Evolutionary conservation across 129 eudicot species (phyloP).

Genomic region (Oenanthe sinensis): DNA sequence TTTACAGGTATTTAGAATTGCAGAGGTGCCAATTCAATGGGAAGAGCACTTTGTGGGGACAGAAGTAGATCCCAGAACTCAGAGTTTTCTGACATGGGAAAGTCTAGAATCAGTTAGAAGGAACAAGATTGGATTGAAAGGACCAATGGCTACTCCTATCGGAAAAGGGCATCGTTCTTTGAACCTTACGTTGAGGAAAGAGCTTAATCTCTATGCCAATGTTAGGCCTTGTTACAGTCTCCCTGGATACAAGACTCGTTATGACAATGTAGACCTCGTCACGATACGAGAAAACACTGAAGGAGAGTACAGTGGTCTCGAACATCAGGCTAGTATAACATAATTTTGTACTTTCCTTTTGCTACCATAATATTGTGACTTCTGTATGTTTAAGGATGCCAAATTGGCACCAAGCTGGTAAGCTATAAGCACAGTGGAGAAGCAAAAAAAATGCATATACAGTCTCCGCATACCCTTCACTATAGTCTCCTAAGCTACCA

Average conservation of each 20-base stretch:
- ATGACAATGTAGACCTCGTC: slow-evolving; percentile 81
- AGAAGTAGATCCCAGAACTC: slow-evolving; percentile 92
- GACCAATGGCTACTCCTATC: slow-evolving; percentile 99
- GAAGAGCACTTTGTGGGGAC: slow-evolving; percentile 91
- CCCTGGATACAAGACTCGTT: slow-evolving; percentile 96
- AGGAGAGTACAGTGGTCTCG: slow-evolving; percentile 99
- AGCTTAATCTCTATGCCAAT: slow-evolving; percentile 87
- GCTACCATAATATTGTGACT: background rate
- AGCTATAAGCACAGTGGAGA: background rate
- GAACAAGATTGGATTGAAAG: slow-evolving; percentile 85
- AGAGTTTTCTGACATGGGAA: slow-evolving; percentile 95
- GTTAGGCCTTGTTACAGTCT: slow-evolving; percentile 98
- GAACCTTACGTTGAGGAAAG: slow-evolving; percentile 93
- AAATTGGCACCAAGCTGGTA: background rate
- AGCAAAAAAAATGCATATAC: background rate
- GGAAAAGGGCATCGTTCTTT: slow-evolving; percentile 98
- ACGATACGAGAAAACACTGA: slow-evolving; percentile 98
- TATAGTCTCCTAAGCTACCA: background rate
- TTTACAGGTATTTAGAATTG: slow-evolving; percentile 63
- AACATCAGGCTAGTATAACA: slow-evolving; percentile 65
- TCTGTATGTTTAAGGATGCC: background rate
- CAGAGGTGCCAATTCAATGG: slow-evolving; percentile 94
- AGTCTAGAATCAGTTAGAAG: slow-evolving; percentile 85
- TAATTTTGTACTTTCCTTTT: background rate
- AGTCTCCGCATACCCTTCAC: background rate